Evolutionary conservation across 2,329 filamentous ascomycete species (phyloP), one percentile per base, ranked within the genome.

Genomic region (Pyricularia grisea): DNA sequence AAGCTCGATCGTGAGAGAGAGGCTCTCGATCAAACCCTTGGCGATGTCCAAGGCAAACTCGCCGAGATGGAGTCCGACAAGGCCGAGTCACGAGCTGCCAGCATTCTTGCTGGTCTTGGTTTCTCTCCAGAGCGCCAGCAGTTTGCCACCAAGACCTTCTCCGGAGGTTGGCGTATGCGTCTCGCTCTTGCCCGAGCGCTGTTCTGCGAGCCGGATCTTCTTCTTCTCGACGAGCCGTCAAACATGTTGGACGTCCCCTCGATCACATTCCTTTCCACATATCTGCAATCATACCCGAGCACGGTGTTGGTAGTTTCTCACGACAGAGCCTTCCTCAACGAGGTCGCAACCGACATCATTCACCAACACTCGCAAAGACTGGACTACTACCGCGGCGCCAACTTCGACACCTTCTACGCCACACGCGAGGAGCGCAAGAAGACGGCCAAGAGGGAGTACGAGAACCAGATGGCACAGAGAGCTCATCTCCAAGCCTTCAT

Each of bases 171-270:
- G 95, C 90, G 95, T 81, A 99, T 99, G 95, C 91, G 95, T 84
- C 83, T 99, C 76, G 95, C 95, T 17, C 86, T 99, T 71, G 95
- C 95, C 14, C 86, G 95, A 85, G 95, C 95, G 17, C 87, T 99
- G 50, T 99, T 99, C 84, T 99, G 95, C 82, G 95, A 99, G 79
- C 95, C 95, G 63, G 95, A 99, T 81, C 84, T 99, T 68, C 82
- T 99, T 70, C 86, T 99, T 78, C 93, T 99, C 74, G 95, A 99
- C 83, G 95, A 99, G 88, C 95, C 95, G 82, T 98, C 94, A 69
- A 98, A 98, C 89, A 98, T 98, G 94, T 93, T 99, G 92, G 95
- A 98, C 81, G 95, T 99, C 70, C 95, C 95, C n/a, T 98, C 95
- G 28, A 98, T 99, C 77, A 96, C 95, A 69, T 99, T 98, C 87